phyloP scores from a whole-genome alignment of 768 basidiomycete genomes.

The Macrolepiota dolichaula region DNA sequence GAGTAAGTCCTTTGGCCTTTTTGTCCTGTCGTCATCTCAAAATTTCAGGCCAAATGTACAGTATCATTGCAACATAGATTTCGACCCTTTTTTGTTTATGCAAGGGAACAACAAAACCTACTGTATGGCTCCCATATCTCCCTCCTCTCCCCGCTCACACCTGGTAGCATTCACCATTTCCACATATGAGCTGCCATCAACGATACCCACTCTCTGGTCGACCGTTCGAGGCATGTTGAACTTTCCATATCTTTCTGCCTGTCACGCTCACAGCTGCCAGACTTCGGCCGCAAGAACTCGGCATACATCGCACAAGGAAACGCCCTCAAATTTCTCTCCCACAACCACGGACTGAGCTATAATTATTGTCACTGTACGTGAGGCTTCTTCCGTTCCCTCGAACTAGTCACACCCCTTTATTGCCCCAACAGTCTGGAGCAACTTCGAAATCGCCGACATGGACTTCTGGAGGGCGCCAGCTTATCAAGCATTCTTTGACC shows the following conservation, averaged over 20 bases:
- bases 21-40: slow-evolving; percentile 12
- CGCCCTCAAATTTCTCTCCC: slow-evolving; percentile 61
- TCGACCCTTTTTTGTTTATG: slow-evolving; percentile 76
- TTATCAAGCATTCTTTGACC: slow-evolving; percentile 63
- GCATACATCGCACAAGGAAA: slow-evolving; percentile 56
- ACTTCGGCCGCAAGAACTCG: slow-evolving; percentile 56
- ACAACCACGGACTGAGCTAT: slow-evolving; percentile 67
- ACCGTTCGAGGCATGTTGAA: slow-evolving; percentile 53
- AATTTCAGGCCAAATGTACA: slow-evolving; percentile 60
- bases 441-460: slow-evolving; percentile 74
- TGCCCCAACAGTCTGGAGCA: slow-evolving; percentile 47
- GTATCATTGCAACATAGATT: slow-evolving; percentile 68
- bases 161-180: slow-evolving; percentile 66
- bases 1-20: slow-evolving; percentile 28
- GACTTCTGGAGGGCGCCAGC: slow-evolving; percentile 64
- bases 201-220: slow-evolving; percentile 77
- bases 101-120: slow-evolving; percentile 69
- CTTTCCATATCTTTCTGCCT: neutral
- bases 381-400: neutral
- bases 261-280: slow-evolving; percentile 30
- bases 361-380: slow-evolving; percentile 76
- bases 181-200: slow-evolving; percentile 72
- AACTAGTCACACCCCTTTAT: neutral
- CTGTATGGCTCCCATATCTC: slow-evolving; percentile 29
- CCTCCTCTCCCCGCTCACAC: slow-evolving; percentile 9